These are phyloP conservation scores for Phytophthora ramorum DNA, from an alignment of 352 stramenopile genomes.

Conservation along the genomic window DNA sequence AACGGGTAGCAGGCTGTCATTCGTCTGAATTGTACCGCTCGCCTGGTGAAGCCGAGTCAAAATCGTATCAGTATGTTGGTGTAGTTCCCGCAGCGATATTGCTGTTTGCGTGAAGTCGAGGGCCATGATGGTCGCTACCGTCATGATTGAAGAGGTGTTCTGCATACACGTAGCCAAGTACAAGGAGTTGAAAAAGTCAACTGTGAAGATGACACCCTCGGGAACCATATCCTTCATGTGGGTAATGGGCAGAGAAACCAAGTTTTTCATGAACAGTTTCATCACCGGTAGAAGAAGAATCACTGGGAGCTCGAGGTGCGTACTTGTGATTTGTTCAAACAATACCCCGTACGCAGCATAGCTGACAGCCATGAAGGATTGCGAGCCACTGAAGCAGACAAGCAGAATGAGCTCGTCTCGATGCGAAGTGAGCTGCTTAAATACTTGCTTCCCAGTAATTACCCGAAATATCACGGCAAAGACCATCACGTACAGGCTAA, in stretches of 20 bases:
- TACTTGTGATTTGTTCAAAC: constrained; percentile 14
- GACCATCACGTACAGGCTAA: constrained; percentile 21
- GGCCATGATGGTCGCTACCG: constrained; percentile 33
- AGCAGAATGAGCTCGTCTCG: constrained; percentile 20
- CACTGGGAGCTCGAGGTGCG: constrained; percentile 23
- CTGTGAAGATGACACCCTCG: constrained; percentile 46
- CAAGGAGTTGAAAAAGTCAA: constrained; percentile 54
- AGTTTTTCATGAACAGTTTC: constrained; percentile 45
- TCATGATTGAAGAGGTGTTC: constrained; percentile 39
- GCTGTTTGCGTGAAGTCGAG: constrained; percentile 30
- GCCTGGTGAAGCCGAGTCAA: constrained; percentile 17
- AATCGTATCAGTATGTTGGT: constrained; percentile 12
- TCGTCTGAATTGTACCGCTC: constrained; percentile 3
- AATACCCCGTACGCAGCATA: constrained; percentile 25
- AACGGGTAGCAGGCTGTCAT: constrained; percentile 6
- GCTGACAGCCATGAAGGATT: constrained; percentile 22
- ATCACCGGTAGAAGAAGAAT: constrained; percentile 36
- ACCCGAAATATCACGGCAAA: constrained; percentile 22
- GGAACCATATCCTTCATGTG: constrained; percentile 37
- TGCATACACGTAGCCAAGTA: constrained; percentile 54
- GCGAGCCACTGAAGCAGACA: constrained; percentile 21
- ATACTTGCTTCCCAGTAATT: constrained; percentile 17
- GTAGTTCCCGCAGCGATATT: constrained; percentile 13
- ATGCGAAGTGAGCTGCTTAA: constrained; percentile 16
- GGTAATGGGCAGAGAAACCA: constrained; percentile 25